Evolutionary conservation across 192 early-diverging fungal genomes (phyloP).

Genomic region (Coemansia sp.): DNA sequence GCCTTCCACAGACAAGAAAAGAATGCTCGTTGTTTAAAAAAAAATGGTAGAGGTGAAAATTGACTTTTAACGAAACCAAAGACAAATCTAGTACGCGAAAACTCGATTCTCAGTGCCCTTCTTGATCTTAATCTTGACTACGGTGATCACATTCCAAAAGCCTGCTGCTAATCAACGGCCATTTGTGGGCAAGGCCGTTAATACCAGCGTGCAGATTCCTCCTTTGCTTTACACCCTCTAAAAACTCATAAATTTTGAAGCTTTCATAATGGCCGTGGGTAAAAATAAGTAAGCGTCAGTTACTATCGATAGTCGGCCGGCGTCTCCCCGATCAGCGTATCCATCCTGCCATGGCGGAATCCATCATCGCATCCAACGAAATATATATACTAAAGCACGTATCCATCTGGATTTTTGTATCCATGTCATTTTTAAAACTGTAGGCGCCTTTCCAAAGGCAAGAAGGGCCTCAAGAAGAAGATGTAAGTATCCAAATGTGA

Average conservation of each 20-base stretch:
- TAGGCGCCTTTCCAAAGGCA: conserved; percentile 97
- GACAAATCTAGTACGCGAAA: background rate
- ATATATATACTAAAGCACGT: background rate
- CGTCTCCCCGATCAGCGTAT: conserved; percentile 18
- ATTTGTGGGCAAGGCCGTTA: background rate
- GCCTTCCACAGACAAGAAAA: background rate
- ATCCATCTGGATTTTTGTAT: background rate
- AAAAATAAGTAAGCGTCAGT: conserved; percentile 6
- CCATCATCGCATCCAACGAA: conserved; percentile 8
- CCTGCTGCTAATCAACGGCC: background rate
- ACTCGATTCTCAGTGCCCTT: background rate
- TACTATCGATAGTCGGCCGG: background rate
- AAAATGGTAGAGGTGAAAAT: background rate
- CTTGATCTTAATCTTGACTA: background rate
- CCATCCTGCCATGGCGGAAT: conserved; percentile 10
- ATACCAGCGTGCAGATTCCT: conserved; percentile 9
- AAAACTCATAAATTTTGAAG: conserved; percentile 18
- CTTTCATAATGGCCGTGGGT: conserved; percentile 19
- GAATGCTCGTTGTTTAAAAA: background rate
- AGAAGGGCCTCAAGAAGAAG: conserved; percentile 99
- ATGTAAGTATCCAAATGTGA: conserved; percentile 59
- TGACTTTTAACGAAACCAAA: background rate
- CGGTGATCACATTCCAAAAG: background rate
- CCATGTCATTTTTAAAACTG: conserved; percentile 7
- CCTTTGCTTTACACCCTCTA: conserved; percentile 39